Base-by-base conservation (phyloP, 257 asterid genomes). In the Fraxinus excelsior region DNA sequence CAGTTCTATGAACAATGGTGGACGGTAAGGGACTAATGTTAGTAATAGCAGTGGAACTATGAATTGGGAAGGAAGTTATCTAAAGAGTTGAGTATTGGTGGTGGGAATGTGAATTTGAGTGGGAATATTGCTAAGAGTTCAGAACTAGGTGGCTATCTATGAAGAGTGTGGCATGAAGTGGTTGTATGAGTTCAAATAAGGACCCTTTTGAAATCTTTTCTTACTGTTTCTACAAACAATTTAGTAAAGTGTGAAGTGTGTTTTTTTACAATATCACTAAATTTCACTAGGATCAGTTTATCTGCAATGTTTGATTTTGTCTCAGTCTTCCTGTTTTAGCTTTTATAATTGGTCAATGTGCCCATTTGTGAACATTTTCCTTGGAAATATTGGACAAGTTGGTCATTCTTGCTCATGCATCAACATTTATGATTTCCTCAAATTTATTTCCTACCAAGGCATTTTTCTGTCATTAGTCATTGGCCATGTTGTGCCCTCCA, bases 121-220 rank as follows among this genome's bases (percentile, higher is more conserved):
- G 94, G 80, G 60, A 81, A 58, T 79, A 80, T 46, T 81, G 75
- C 4, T 84, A 86, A 78, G 75, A 82, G 72, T 70, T 42, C 90
- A 4, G 88, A 80, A 84, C 72, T 81, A 70, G 95, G 92, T 13
- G 92, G 88, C 80, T 88, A 9, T 76, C 93, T 0, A 42, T 87
- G 94, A 88, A 87, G 79, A 81, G 85, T 80, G 84, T 82, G 93
- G 79, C 79, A 65, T 92, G 91, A 77, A 76, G 85, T 78, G 85
- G 80, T 25, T 87, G 88, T 72, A 79, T 81, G 87, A 83, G 88
- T 77, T 72, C 87, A 0, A 89, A 68, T 71, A 90, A 86, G 83
- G 98, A 93, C 38, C 96, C 64, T 53, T 53, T 16, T 19, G 1
- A n/a, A 2, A 21, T 21, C 14, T 23, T 0, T 1, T 16, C 60